phyloP scores from a whole-genome alignment of 371 early-diverging fungal species.

The Nosema muscidifuracis region DNA sequence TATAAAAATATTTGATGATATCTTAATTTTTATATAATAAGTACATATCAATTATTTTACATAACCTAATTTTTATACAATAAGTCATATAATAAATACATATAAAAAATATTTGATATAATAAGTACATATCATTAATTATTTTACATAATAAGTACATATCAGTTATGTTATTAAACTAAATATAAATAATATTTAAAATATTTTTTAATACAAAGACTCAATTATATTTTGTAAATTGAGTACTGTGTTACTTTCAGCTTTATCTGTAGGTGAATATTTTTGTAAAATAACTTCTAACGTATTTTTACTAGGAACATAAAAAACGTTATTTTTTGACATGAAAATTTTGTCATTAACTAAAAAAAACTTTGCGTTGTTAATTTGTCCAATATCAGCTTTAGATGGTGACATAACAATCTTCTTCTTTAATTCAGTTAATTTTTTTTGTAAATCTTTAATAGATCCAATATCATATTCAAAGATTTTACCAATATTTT shows the following conservation, averaged over 20 bases:
- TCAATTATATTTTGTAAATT: slow-evolving; percentile 3
- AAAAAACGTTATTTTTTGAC: not conserved
- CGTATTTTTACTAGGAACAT: not conserved
- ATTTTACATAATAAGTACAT: no score
- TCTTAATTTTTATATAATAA: no score
- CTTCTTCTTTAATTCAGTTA: not conserved
- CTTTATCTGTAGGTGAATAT: not conserved
- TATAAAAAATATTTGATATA: no score
- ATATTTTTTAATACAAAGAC: not conserved
- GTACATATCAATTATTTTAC: no score
- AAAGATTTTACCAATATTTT: not conserved
- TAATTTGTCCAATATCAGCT: not conserved
- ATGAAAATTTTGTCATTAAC: not conserved
- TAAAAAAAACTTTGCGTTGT: not conserved
- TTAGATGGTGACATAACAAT: not conserved
- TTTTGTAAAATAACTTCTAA: not conserved
- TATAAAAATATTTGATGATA: not conserved
- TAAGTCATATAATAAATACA: no score
- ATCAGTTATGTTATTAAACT: no score
- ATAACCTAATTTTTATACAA: no score
- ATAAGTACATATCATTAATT: no score
- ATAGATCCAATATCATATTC: no score
- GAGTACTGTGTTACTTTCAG: not conserved
- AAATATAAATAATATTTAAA: no score
- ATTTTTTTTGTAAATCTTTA: no score